A percentile compares a stretch with the other conserved stretches of the same genome.
Conservation (phyloP, 768 basidiomycete species). For the Lentinula edodes region DNA sequence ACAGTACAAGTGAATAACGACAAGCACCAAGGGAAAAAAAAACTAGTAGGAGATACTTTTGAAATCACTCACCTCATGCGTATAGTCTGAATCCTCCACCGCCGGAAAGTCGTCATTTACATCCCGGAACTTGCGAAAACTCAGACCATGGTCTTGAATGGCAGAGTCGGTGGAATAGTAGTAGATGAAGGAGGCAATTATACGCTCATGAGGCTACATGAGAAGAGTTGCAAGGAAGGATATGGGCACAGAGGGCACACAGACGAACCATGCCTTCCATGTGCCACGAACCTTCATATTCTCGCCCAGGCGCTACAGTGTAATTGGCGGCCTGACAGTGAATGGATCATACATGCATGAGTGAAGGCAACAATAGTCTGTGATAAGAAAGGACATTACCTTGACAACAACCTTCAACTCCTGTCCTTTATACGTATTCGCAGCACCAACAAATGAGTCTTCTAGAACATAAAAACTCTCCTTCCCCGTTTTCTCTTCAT, state of each 20-base stretch:
- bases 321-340: slow-evolving; percentile 13
- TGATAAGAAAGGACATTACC: neutral
- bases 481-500: neutral
- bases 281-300: slow-evolving; percentile 15
- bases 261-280: slow-evolving; percentile 14
- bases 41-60: neutral
- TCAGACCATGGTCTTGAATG: slow-evolving; percentile 10
- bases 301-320: slow-evolving; percentile 10
- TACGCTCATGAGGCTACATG: slow-evolving; percentile 13
- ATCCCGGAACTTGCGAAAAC: slow-evolving; percentile 16
- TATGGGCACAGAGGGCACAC: neutral
- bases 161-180: slow-evolving; percentile 12
- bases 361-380: too few species aligned
- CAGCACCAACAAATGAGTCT: neutral
- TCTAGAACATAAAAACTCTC: neutral
- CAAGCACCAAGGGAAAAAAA: neutral
- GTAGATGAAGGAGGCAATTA: slow-evolving; percentile 13
- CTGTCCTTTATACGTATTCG: neutral
- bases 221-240: neutral
- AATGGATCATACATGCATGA: too few species aligned
- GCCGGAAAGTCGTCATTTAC: slow-evolving; percentile 46
- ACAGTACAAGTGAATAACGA: neutral
- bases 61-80: neutral
- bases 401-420: slow-evolving; percentile 6
- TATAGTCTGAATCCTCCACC: slow-evolving; percentile 51